phyloP scores from a whole-genome alignment of 306 rosid genomes.

The peach (Prunus persica) region DNA sequence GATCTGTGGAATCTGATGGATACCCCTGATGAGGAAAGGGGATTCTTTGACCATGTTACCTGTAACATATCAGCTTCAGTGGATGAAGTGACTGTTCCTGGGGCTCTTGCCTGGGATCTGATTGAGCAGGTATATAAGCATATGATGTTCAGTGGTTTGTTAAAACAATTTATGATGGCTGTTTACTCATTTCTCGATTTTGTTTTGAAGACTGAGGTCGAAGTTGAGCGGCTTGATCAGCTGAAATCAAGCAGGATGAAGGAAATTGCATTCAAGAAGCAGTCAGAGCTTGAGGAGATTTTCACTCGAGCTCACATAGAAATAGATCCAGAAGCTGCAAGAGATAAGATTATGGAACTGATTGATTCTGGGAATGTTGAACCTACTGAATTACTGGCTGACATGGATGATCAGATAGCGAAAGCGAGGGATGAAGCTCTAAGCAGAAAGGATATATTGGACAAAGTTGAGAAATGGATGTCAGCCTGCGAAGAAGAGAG shows the following conservation, averaged over 20 bases:
- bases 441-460: conserved; percentile 96
- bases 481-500: conserved; percentile 99
- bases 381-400: conserved; percentile 84
- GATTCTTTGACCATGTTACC: conserved; percentile 88
- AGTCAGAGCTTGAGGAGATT: conserved; percentile 88
- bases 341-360: conserved; percentile 77
- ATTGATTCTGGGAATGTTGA: conserved; percentile 85
- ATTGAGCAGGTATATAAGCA: conserved; percentile 69
- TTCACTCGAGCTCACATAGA: conserved; percentile 81
- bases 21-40: conserved; percentile 83
- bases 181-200: conserved; percentile 17
- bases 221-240: conserved; percentile 97
- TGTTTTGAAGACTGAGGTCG: conserved; percentile 81
- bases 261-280: conserved; percentile 98
- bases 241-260: conserved; percentile 97
- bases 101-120: conserved; percentile 91
- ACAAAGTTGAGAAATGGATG: conserved; percentile 99
- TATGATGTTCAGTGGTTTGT: conserved; percentile 16
- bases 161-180: conserved; percentile 8
- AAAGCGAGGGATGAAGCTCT: conserved; percentile 90
- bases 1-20: conserved; percentile 99
- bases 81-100: conserved; percentile 96
- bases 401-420: conserved; percentile 92
- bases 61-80: conserved; percentile 93
- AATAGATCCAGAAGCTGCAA: conserved; percentile 84